Evolutionary conservation across 805 yeast genomes (phyloP), one percentile per base, ranked within the genome.

Genomic region (Metschnikowia sp.): DNA sequence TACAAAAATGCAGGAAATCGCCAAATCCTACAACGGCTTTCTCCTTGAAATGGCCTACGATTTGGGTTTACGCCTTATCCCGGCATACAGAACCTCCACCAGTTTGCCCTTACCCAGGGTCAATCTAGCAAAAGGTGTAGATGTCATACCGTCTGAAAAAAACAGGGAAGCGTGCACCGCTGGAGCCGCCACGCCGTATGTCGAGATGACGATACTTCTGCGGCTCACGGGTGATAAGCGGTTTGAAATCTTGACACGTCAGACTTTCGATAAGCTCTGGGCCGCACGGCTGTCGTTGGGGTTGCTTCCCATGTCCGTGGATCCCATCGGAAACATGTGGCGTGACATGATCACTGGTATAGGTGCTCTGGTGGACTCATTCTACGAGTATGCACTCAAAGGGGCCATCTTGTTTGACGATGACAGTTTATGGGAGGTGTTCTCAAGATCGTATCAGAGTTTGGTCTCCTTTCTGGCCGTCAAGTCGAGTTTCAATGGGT

Each of bases 311-410:
- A 85, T 86, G 88, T 76, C 91, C 0, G 70, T 90, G 4, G 83
- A 84, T 50, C 84, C 91, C 0, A 57, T 71, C 1, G 65, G 72
- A 0, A 80, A 82, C 32, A 59, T 62, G 34, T 82, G 88, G 81
- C 65, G 72, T 36, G 84, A 84, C 47, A 62, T 75, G 0, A 65
- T 82, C 36, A 80, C 94, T 0, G 96, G 97, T 0, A 75, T 87
- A 9, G 97, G 98, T 2, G 97, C 97, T 0, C 86, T 96, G 2
- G 79, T 88, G 12, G 98, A 91, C 64, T 88, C 96, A 0, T 88
- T 88, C 59, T 91, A 84, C 61, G 98, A 91, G 60, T 88, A 90
- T 64, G 86, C 96, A 0, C 73, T 88, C 36, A 91, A 91, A 61
- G 82, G 83, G 18, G 71, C 90, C 2, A 76, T 91, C 10, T 60